Base-by-base conservation (phyloP, 1,284 basidiomycete genomes). In the Hemileia vastatrix region DNA sequence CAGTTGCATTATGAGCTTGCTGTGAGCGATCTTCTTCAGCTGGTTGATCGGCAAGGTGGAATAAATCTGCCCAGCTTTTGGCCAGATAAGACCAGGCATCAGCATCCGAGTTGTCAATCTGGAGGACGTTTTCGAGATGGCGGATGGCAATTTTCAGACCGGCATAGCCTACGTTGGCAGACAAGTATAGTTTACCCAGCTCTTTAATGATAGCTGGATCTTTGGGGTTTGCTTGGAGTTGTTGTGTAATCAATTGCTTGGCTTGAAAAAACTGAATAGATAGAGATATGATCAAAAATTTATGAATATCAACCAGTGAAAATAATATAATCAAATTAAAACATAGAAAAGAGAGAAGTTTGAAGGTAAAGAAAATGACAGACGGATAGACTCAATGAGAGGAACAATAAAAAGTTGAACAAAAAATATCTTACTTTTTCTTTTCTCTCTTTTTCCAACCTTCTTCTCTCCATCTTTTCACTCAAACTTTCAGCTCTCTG, bases 131-230 rank as follows among this genome's bases (percentile, higher is more conserved):
- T 45, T 61, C 58, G 11, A 61, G 15, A 48, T 61, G 58, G 9
- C 58, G 40, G 23, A 61, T 61, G 6, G 58, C 58, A n/a, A 61
- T 11, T 32, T 61, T 61, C 13, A 61, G n/a, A 24, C 58, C 58
- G 3, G 58, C 58, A 23, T 47, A 13, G 3, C 58, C 58, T 8
- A 48, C 58, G 33, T 61, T 61, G 9, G 40, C 45, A 18, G 51
- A 45, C 24, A 61, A 13, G 31, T 61, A 61, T 9, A 61, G 15
- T 4, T 54, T 54, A 1, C 58, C 58, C 21, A 61, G 44, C 18
- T 61, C 58, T 53, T 51, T 23, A 11, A 61, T 45, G 18, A 61
- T 31, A 4, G 36, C 40, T 1, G 58, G 31, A 47, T 61, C 48
- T 31, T 61, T 44, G 9, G 19, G 44, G 48, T 54, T 40, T 33